Conservation (phyloP, 2,329 filamentous ascomycete genomes). For the Aspergillus transmontanensis region DNA sequence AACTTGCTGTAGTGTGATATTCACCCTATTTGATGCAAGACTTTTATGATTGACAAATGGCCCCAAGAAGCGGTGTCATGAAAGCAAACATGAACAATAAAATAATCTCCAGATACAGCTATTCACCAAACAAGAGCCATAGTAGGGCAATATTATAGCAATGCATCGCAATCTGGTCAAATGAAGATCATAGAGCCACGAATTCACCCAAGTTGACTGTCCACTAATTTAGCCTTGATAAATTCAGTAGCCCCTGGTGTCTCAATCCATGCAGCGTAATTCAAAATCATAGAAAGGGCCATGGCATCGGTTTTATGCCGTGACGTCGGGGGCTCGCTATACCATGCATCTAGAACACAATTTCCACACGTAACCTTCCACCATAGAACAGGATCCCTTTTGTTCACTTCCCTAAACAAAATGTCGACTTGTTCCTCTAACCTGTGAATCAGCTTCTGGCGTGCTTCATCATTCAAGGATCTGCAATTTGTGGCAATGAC, state of each 20-base stretch:
- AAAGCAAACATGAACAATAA: too few relatives aligned
- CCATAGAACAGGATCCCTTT: not conserved
- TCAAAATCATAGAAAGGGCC: not conserved
- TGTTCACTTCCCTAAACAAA: not conserved
- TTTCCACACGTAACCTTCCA: not conserved
- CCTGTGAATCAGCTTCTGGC: not conserved
- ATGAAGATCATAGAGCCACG: not conserved
- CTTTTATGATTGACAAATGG: not conserved
- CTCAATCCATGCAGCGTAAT: not conserved
- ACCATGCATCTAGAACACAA: not conserved
- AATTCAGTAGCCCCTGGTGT: not conserved
- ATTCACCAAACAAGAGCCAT: not conserved
- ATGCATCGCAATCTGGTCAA: not conserved
- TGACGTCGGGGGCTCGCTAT: not conserved
- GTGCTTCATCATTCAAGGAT: not conserved
- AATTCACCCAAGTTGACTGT: not conserved
- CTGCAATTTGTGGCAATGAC: not conserved
- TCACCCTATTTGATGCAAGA: not conserved
- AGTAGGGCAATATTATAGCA: not conserved
- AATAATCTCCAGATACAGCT: not conserved
- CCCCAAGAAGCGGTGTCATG: too few relatives aligned
- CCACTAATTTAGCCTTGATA: not conserved
- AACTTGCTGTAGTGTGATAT: not conserved
- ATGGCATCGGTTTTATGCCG: not conserved
- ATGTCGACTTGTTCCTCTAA: not conserved